Evolutionary conservation across 2,329 filamentous ascomycete species (phyloP), one percentile per base, ranked within the genome.

Genomic region (Parafenestella ontariensis): DNA sequence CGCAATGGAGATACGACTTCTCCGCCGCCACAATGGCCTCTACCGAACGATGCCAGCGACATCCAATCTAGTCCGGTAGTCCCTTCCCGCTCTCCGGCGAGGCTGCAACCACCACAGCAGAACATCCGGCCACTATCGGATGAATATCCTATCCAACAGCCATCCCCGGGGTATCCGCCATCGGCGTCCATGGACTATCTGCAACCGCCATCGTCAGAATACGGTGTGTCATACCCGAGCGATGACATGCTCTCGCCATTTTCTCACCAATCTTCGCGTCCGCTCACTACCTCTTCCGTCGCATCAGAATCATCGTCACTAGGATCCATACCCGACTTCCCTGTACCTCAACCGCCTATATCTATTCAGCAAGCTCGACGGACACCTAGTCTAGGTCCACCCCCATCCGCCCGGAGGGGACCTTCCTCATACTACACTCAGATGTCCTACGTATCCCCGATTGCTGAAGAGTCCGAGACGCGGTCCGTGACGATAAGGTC

Each of bases 341-440:
- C 77, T 7, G 62, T 76, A 39, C 70, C 76, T 0, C 64, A 73
- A 49, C 71, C 67, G 6, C 70, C 69, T 34, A 68, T 70, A 63
- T 69, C 65, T 45, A 62, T 73, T 33, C 77, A 77, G 50, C 69
- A 68, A 54, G 50, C 68, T 26, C 75, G 76, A 46, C 74, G 76
- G 10, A 67, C 71, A 18, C 77, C 77, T 10, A 78, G 75, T 45
- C 67, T 82, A 29, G 80, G 80, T 3, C 80, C 80, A 20, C 80
- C 80, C n/a, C 80, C 80, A 1, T 81, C 78, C 1, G 73, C 79
- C 6, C 71, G 80, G 24, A 69, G 77, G 71, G 80, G 79, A 5
- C 80, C 80, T 8, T 75, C 77, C 5, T 79, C 77, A 0, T 82
- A 81, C 61, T 82, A 82, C 54, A 78, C 79, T 1, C 78, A 80